Evolutionary conservation across 2,329 filamentous ascomycete species (phyloP), one percentile per base, ranked within the genome.

Genomic region (Cladosporium sp.): DNA sequence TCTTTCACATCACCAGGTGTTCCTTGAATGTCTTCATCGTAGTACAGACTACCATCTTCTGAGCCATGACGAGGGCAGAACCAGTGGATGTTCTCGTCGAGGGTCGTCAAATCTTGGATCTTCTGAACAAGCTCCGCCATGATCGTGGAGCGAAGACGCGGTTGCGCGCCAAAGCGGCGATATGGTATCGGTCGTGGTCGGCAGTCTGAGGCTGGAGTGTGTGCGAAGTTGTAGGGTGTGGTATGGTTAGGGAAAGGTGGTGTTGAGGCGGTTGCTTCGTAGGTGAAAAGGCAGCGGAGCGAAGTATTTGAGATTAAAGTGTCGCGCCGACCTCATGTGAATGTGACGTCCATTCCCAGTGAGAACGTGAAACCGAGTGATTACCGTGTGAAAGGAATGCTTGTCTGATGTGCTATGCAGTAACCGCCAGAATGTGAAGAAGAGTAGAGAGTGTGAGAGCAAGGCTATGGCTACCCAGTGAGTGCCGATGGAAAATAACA

Each of bases 11-110:
- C 74, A 20, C 57, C 22, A 3, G 59, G 36, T 7, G 51, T 36
- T 55, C 55, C 69, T 43, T 69, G 67, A 30, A 75, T 60, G 59
- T 81, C 78, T 68, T 80, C 78, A 59, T 78, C 75, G 63, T 73
- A 79, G 65, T 75, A 79, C 45, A 71, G 60, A 19, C 65, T 63
- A 14, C 62, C 60, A 30, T 72, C 66, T 40, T 75, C 73, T 12
- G 73, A 71, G 9, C 59, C 56, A 40, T 69, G 66, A 19, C 78
- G 74, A 15, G 79, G 78, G 64, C 79, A 81, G 66, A 81, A 80
- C 61, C 79, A 76, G 66, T 81, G 79, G 38, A 74, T 62, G 4
- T 74, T 71, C 39, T 68, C 66, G 42, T 67, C 60, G 45, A 69
- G 73, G 39, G 69, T 63, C 55, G 66, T 66, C 61, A 68, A 63